Evolutionary conservation across 2,329 filamentous ascomycete genomes (phyloP).

Genomic region (Ascochyta koolunga): DNA sequence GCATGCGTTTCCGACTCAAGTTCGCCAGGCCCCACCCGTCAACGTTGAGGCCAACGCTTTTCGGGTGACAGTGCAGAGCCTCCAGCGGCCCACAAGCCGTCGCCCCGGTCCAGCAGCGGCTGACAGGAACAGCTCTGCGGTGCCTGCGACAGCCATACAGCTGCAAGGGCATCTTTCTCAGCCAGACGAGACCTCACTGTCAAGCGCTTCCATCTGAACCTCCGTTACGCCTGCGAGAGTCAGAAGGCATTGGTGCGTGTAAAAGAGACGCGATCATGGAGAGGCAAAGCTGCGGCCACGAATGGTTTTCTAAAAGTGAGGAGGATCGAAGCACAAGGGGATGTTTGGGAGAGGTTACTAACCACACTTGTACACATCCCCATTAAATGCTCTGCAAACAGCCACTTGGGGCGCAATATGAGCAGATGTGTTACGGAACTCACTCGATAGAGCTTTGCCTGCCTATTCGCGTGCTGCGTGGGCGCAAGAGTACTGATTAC

Average conservation of each 20-base stretch:
- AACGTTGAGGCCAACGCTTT: slow-evolving; percentile 18
- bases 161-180: slow-evolving; percentile 31
- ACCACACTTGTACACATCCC: slow-evolving; percentile 20
- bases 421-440: slow-evolving; percentile 33
- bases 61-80: slow-evolving; percentile 21
- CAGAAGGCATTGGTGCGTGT: slow-evolving; percentile 4
- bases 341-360: slow-evolving; percentile 24
- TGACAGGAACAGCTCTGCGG: slow-evolving; percentile 10
- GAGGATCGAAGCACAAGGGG: slow-evolving; percentile 21
- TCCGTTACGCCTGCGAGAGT: slow-evolving; percentile 25
- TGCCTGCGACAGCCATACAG: slow-evolving; percentile 30
- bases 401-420: slow-evolving; percentile 22
- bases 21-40: slow-evolving; percentile 19
- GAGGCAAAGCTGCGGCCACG: slow-evolving; percentile 8
- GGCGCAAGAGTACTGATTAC: slow-evolving; percentile 36
- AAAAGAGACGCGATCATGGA: not conserved
- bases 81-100: slow-evolving; percentile 19
- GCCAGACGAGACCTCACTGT: slow-evolving; percentile 13
- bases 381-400: slow-evolving; percentile 25
- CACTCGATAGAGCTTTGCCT: slow-evolving; percentile 32
- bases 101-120: slow-evolving; percentile 18
- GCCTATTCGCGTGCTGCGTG: slow-evolving; percentile 41
- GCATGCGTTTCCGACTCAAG: slow-evolving; percentile 22
- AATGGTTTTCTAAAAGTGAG: slow-evolving; percentile 16
- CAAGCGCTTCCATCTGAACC: slow-evolving; percentile 7